Conservation (phyloP, 768 basidiomycete species). For the Terana coerulea region DNA sequence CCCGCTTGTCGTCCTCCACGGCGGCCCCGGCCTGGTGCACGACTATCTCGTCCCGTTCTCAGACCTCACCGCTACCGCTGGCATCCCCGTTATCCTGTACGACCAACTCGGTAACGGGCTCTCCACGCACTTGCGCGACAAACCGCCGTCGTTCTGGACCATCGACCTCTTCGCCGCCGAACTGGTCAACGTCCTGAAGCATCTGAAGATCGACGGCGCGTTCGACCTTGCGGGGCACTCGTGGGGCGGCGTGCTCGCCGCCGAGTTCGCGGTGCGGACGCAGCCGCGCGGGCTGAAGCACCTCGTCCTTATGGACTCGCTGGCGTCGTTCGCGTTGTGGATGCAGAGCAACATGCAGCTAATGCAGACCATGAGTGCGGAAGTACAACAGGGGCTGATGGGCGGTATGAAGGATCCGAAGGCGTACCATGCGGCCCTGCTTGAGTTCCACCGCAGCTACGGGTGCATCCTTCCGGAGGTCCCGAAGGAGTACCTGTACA, state of each 20-base stretch:
- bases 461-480: conserved; percentile 40
- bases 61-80: conserved; percentile 16
- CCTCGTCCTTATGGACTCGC: conserved; percentile 43
- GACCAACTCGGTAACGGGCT: conserved; percentile 46
- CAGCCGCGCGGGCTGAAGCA: conserved; percentile 42
- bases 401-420: conserved; percentile 36
- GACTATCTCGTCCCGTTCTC: conserved; percentile 23
- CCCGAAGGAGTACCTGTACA: conserved; percentile 33
- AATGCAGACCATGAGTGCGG: conserved; percentile 36
- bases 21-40: conserved; percentile 25
- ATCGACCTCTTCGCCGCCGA: conserved; percentile 49
- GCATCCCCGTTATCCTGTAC: conserved; percentile 41
- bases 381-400: conserved; percentile 35
- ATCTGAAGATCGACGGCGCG: conserved; percentile 33
- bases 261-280: conserved; percentile 35
- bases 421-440: conserved; percentile 40
- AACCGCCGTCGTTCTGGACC: conserved; percentile 33
- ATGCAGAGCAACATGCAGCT: conserved; percentile 35
- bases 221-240: conserved; percentile 51
- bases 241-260: conserved; percentile 51
- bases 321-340: conserved; percentile 44
- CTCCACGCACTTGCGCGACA: conserved; percentile 39
- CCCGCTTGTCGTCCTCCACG: conserved; percentile 27
- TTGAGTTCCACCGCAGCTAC: conserved; percentile 37
- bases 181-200: conserved; percentile 42